Percentiles rank a stretch among this genome's conserved stretches.
These are phyloP conservation scores for Davidsoniella eucalypti DNA, from an alignment of 2,329 filamentous ascomycete species.

Conservation along the genomic window DNA sequence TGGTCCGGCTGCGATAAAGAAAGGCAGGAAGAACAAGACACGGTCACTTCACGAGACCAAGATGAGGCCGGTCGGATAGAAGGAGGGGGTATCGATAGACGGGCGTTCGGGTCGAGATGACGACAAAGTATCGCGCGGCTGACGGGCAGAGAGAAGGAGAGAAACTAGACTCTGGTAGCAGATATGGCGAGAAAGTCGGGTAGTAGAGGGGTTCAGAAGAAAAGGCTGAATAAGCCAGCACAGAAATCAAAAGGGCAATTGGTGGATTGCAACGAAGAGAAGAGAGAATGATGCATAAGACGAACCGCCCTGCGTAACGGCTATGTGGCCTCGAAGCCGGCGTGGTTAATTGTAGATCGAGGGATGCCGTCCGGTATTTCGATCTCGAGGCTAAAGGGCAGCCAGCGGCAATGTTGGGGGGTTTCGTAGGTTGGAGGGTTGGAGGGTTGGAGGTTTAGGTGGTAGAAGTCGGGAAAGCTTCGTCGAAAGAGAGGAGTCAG, in stretches of 20 bases:
- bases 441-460: no score
- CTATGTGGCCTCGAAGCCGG: not conserved
- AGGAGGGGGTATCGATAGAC: not conserved
- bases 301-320: slow-evolving; percentile 3
- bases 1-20: not conserved
- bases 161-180: not conserved
- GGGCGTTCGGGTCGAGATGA: not conserved
- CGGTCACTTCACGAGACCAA: no score
- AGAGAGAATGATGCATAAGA: slow-evolving; percentile 1
- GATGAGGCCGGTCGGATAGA: no score
- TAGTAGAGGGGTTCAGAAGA: not conserved
- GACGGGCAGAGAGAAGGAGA: not conserved
- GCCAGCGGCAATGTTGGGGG: no score
- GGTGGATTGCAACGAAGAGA: not conserved
- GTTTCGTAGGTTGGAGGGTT: no score
- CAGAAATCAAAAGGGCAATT: no score
- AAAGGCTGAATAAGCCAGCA: not conserved
- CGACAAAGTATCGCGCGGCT: not conserved
- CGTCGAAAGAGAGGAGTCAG: not conserved
- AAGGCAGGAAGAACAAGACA: not conserved
- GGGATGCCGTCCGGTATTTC: no score
- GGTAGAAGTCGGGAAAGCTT: not conserved
- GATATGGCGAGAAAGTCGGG: not conserved
- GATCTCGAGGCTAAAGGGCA: no score
- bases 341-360: not conserved